Base-by-base conservation (phyloP, 495 filamentous ascomycete genomes). In the Annulohypoxylon moriforme region DNA sequence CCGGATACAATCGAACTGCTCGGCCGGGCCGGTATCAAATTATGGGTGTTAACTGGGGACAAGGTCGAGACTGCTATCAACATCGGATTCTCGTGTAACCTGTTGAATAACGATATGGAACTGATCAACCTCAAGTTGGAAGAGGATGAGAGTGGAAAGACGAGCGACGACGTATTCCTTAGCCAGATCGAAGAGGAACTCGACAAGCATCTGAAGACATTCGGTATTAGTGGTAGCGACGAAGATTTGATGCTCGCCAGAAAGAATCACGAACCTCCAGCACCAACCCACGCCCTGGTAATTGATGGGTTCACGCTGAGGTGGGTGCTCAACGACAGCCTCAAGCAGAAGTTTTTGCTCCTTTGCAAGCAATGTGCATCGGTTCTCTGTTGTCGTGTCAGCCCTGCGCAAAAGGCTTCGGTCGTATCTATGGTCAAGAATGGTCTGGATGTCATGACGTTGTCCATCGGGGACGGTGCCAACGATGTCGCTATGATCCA, bases 401-500 rank as follows among this genome's bases (percentile, higher is more conserved):
- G 93, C 75, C 96, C 96, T 22, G 90, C 92, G 55, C 96, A 99
- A 77, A 99, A 99, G 78, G 96, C 96, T 25, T 92, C 96, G n/a
- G 96, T 99, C 29, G 96, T 98, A 40, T 85, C 89, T 65, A 93
- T 99, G 92, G 94, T 99, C 53, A 97, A 97, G 81, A 86, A 87
- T 63, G 94, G 96, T 29, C 85, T 99, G 38, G 93, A 98, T 79
- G 94, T 98, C 79, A 97, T 99, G 91, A 97, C 96, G 6, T 87
- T 99, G 46, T 94, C 95, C 0, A 92, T 99, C 58, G 96, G 96
- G 65, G 96, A 99, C 81, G 96, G 96, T 59, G 96, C 96, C 66
- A 99, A 98, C 81, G 96, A 99, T 81, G 96, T 98, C 68, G 96
- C 96, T 38, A 99, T 99, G 96, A 99, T 99, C 77, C 96, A 99